A percentile compares a stretch with the other conserved stretches of the same genome.
phyloP scores from a whole-genome alignment of 257 asterid species.

The Salvia miltiorrhiza region DNA sequence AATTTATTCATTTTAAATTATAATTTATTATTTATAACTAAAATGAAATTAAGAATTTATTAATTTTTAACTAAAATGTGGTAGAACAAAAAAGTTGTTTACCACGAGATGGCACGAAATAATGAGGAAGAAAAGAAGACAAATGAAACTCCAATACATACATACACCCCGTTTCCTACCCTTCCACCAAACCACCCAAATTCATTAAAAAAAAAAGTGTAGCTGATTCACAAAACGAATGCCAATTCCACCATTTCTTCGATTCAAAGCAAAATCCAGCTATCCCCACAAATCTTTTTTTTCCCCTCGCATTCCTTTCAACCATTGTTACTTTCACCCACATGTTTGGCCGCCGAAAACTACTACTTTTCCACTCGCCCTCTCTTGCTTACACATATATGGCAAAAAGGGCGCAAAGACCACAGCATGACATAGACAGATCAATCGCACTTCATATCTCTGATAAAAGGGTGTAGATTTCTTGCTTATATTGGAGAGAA shows the following conservation, averaged over 20 bases:
- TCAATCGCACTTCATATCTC: conserved; percentile 3
- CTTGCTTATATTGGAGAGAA: background rate
- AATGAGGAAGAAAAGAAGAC: too few relatives aligned
- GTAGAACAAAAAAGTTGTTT: too few relatives aligned
- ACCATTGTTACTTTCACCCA: conserved; percentile 26
- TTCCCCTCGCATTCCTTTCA: background rate
- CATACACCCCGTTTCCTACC: background rate
- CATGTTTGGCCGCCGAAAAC: conserved; percentile 43
- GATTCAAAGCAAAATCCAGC: background rate
- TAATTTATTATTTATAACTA: too few relatives aligned
- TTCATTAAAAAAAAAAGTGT: too few relatives aligned
- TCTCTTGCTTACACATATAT: conserved; percentile 9
- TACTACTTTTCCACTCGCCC: conserved; percentile 17
- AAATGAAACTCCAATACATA: background rate
- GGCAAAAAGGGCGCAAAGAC: background rate
- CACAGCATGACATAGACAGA: background rate
- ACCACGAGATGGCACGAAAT: too few relatives aligned
- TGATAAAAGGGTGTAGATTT: background rate
- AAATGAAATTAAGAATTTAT: too few relatives aligned
- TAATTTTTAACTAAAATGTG: too few relatives aligned
- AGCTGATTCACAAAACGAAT: background rate
- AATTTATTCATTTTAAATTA: too few relatives aligned
- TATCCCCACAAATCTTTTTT: background rate
- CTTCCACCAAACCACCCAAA: background rate
- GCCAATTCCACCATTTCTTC: background rate